phyloP scores from a whole-genome alignment of 345 rosid species.

The Gossypium stocksii region DNA sequence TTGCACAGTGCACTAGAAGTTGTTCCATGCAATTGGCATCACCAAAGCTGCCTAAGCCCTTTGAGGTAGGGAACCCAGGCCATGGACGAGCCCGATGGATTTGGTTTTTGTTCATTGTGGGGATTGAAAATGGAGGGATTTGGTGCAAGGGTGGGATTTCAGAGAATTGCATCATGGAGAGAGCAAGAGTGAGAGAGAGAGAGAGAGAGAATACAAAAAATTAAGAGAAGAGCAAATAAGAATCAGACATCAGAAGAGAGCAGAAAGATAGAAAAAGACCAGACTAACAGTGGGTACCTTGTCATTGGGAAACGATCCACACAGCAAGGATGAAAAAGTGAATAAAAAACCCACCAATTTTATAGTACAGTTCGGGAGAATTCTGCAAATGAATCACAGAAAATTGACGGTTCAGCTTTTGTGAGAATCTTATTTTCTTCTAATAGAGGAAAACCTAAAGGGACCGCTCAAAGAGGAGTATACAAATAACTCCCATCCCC shows the following conservation, averaged over 20 bases:
- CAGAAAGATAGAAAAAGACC: conserved; percentile 62
- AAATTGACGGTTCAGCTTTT: conserved; percentile 53
- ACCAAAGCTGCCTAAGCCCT: conserved; percentile 42
- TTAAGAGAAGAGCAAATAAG: conserved; percentile 3
- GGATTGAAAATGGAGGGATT: conserved; percentile 19
- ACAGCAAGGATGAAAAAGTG: conserved; percentile 14
- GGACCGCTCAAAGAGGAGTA: conserved; percentile 36
- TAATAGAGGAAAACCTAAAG: conserved; percentile 25
- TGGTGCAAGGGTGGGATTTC: conserved; percentile 49
- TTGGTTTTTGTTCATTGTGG: conserved; percentile 45
- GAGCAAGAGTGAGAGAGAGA: conserved; percentile 9
- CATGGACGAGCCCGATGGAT: conserved; percentile 52
- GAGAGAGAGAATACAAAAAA: background rate
- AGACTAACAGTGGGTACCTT: conserved; percentile 60
- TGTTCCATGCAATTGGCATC: conserved; percentile 90
- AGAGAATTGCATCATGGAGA: conserved; percentile 57
- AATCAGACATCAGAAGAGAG: conserved; percentile 31
- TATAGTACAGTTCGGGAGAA: conserved; percentile 23
- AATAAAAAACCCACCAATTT: background rate
- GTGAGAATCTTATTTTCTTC: conserved; percentile 27
- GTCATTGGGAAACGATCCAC: conserved; percentile 54
- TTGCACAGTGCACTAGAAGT: conserved; percentile 80
- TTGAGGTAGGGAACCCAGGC: conserved; percentile 65
- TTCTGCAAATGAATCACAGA: conserved; percentile 37
- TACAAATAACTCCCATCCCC: conserved; percentile 23